Percentiles rank a stretch among this genome's conserved stretches.
These are phyloP conservation scores for Sugiyamaella paludigena DNA, from an alignment of 1,139 yeast species.

Conservation along the genomic window DNA sequence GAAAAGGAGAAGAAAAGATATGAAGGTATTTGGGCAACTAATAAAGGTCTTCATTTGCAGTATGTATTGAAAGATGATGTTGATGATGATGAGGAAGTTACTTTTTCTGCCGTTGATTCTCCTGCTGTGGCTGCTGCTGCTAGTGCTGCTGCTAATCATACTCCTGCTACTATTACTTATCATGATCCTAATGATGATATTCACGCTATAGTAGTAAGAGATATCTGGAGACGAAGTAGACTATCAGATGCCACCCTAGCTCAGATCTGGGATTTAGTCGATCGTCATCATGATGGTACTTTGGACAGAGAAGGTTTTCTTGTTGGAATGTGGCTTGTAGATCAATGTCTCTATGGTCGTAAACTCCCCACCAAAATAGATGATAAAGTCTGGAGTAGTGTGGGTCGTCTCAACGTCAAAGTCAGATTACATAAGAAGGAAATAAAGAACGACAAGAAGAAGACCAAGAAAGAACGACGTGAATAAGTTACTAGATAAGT, in stretches of 20 bases:
- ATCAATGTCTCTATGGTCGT: conserved; percentile 91
- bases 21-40: conserved; percentile 92
- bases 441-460: conserved; percentile 15
- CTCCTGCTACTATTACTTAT: background rate
- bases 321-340: conserved; percentile 95
- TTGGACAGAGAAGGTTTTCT: conserved; percentile 77
- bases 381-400: conserved; percentile 41
- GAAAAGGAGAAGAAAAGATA: conserved; percentile 80
- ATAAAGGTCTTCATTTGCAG: conserved; percentile 60
- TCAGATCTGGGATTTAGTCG: conserved; percentile 79
- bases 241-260: conserved; percentile 61
- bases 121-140: background rate
- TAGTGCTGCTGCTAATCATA: conserved; percentile 10
- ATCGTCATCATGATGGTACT: conserved; percentile 71
- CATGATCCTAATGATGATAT: conserved; percentile 42
- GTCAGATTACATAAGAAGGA: conserved; percentile 25
- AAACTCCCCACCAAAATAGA: conserved; percentile 66
- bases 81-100: conserved; percentile 61
- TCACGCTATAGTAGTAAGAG: conserved; percentile 68
- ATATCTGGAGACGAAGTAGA: conserved; percentile 77
- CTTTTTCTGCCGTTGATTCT: conserved; percentile 1
- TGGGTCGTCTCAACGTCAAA: conserved; percentile 41
- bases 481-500: background rate
- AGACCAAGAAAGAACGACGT: conserved; percentile 3
- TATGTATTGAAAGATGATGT: conserved; percentile 43